Base-by-base conservation (phyloP, 2,329 filamentous ascomycete species). In the Calycina herbarum region DNA sequence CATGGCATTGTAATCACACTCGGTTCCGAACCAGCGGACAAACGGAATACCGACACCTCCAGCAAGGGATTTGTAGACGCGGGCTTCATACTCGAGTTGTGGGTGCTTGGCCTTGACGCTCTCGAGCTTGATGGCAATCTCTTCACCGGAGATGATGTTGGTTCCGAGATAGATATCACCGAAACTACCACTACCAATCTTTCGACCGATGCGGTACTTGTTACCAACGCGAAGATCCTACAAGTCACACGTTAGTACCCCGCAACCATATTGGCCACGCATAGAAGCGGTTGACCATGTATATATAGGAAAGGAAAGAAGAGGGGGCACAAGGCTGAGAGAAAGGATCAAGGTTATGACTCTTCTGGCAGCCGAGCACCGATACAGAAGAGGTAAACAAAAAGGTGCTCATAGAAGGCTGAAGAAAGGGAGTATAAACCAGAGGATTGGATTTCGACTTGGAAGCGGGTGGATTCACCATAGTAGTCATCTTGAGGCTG, bases 1-100 rank as follows among this genome's bases (percentile, higher is more conserved):
- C 95, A 99, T 98, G 79, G 95, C 95, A 82, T 99, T 98, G 88
- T 99, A 98, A 83, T 98, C 95, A 81, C 94, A 98, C 82, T 99
- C 95, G 67, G 94, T 98, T 73, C 95, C 95, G 80, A 98, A 99
- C 95, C 95, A 99, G 81, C 94, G 93, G 77, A 99, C 95, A 77
- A 98, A 98, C 59, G 95, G 95, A 72, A 99, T 99, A 67, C 95
- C 95, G 74, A 98, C 95, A 79, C 95, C 95, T 72, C 95, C 95
- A 64, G 95, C 95, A 62, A 99, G 91, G 29, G 87, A 90, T 80
- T 90, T 90, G 82, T 90, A 94, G 75, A 98, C 94, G 74, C 94
- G 93, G 66, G 95, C 95, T 82, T 99, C 95, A 85, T 98, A 98
- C 81, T 98, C 95, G 69, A 99, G 89, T 81, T 98, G 95, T 66